Percentiles rank a stretch among this genome's conserved stretches.
Conservation (phyloP, 805 yeast species). For the Phaffomyces antillensis region DNA sequence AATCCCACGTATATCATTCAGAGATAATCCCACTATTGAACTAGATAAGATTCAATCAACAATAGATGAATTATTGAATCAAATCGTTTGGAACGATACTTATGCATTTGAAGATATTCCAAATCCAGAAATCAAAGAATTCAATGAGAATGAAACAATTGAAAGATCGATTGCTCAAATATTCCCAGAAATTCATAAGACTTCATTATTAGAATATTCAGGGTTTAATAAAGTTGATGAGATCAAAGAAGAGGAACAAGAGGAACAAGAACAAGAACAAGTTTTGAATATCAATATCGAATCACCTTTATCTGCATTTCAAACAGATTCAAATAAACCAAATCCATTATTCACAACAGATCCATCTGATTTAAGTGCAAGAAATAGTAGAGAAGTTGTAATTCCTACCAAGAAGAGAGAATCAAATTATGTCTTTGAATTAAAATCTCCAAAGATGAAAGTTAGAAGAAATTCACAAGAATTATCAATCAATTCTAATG, state of each 20-base stretch:
- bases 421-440: slow-evolving; percentile 22
- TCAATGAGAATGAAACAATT: slow-evolving; percentile 13
- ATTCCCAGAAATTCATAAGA: slow-evolving; percentile 21
- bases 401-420: not conserved
- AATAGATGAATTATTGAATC: slow-evolving; percentile 26
- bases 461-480: slow-evolving; percentile 31
- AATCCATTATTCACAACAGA: slow-evolving; percentile 4
- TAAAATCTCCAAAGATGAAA: slow-evolving; percentile 29
- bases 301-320: slow-evolving; percentile 15
- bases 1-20: slow-evolving; percentile 48
- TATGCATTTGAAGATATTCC: slow-evolving; percentile 12
- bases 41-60: slow-evolving; percentile 14
- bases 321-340: not conserved
- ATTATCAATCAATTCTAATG: slow-evolving; percentile 40
- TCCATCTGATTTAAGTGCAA: slow-evolving; percentile 1
- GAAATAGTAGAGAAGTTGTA: not conserved
- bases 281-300: slow-evolving; percentile 9
- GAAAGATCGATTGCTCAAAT: slow-evolving; percentile 22
- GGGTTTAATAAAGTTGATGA: slow-evolving; percentile 5
- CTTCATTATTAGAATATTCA: slow-evolving; percentile 15
- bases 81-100: slow-evolving; percentile 21
- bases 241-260: not conserved
- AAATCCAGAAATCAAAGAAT: not conserved
- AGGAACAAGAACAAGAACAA: no score
- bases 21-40: slow-evolving; percentile 28